Base-by-base conservation (phyloP, 1,139 yeast species). In the Yamadazyma triangularis region DNA sequence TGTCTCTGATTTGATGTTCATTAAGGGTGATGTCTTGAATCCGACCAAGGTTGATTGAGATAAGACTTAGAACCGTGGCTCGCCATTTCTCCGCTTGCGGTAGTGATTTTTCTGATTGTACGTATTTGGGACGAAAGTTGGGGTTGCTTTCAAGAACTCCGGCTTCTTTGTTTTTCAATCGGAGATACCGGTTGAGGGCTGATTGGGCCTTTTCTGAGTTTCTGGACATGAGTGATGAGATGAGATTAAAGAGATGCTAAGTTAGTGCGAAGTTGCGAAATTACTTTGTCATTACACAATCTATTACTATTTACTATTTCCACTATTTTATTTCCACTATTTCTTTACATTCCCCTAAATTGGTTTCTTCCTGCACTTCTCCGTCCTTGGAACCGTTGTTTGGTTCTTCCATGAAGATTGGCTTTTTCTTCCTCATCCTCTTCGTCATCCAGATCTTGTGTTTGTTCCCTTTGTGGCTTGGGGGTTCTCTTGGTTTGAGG, bases 351-450 rank as follows among this genome's bases (percentile, higher is more conserved):
- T 33, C 94, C 93, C 46, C 95, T 76, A 65, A 87, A 85, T 25
- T 76, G 82, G 54, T 86, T 87, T 49, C 79, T 84, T 41, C 93
- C 79, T n/a, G 96, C 96, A 44, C 89, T 75, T 66, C 96, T 78
- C 58, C 95, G 77, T 27, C 93, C 95, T 30, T 80, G 85, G 48
- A 69, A 81, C 40, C 88, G 72, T 57, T 85, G 95, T 48, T 72
- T 79, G 21, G 79, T 71, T 62, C 93, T 76, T 26, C 95, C 95
- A 33, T 66, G 71, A 36, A 66, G 64, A 31, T 58, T 60, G 8
- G 56, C 65, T 28, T 56, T 56, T 23, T 58, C 65, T 7, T 53
- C 58, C 11, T 57, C 69, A 4, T 62, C 71, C 9, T 56, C 68
- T 7, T 58, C 68, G 15, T 58, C 63, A 13, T 56, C 64, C 21